Evolutionary conservation across 257 asterid genomes (phyloP).

Genomic region (Coffea canephora): DNA sequence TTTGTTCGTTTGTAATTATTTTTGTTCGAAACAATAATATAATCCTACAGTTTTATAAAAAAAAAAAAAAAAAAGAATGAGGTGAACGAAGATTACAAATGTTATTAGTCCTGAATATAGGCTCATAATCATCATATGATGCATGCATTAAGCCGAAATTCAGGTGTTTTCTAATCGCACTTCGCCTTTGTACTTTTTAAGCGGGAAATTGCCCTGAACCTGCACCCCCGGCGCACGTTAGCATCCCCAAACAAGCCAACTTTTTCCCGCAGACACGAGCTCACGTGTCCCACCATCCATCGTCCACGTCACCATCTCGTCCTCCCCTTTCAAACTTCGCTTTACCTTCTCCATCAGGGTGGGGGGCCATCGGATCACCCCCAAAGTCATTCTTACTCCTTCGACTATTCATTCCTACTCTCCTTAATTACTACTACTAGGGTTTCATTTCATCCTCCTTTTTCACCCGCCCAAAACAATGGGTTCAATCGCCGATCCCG

Average conservation of each 20-base stretch:
- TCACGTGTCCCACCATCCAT: conserved; percentile 31
- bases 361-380: too few species aligned
- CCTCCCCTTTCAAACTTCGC: conserved; percentile 28
- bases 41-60: too few species aligned
- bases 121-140: too few species aligned
- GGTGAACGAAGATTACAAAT: too few species aligned
- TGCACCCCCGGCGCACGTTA: conserved; percentile 37
- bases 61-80: too few species aligned
- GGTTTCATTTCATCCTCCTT: conserved; percentile 33
- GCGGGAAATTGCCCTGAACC: conserved; percentile 15
- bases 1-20: too few species aligned
- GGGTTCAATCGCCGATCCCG: conserved; percentile 97
- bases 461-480: conserved; percentile 25
- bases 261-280: conserved; percentile 29
- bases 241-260: conserved; percentile 20
- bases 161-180: neutral
- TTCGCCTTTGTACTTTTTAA: conserved; percentile 15
- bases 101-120: too few species aligned
- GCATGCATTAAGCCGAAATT: too few species aligned
- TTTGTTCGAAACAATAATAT: too few species aligned
- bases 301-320: conserved; percentile 49
- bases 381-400: neutral
- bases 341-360: conserved; percentile 41
- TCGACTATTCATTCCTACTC: conserved; percentile 21
- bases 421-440: conserved; percentile 33